Evolutionary conservation across 2,329 filamentous ascomycete genomes (phyloP), one percentile per base, ranked within the genome.

Genomic region (Paraconiothyrium brasiliense): DNA sequence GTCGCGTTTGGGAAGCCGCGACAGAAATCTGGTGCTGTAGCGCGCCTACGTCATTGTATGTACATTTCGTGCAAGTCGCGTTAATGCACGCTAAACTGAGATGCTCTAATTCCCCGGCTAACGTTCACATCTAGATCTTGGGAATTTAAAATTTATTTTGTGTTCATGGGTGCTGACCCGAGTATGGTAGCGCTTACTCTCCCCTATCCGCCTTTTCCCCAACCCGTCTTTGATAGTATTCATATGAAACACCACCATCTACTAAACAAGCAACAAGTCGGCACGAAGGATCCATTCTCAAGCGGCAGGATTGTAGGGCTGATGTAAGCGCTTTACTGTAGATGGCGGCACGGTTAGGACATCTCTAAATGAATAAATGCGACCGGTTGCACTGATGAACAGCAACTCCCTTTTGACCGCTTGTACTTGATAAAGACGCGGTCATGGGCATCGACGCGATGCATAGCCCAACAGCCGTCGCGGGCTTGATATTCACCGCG

Each of bases 1-100:
- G 34, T 16, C 13, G 8, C n/a, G n/a, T 4, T 14, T 56, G n/a
- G 34, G 37, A 8, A 41, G 13, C 27, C 54, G 6, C 43, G 32
- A 43, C 37, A 24, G 10, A 16, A 8, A 16, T 52, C 27, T 35
- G 39, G 57, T 39, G 24, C 16, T 44, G 27, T 34, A 24, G 39
- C 37, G 39, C 20, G 14, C 30, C 44, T 55, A 55, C 52, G 52
- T 55, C 52, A 55, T 55, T 30, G 27, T 30, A 30, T 20, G 20
- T 20, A 20, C 27, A 30, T 30, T 6, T 30, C 27, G 27, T 30
- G 27, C 4, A 30, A 30, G 20, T 6, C 27, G 27, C 27, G 27
- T 30, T 2, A 6, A 30, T 30, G 27, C 27, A 30, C 27, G 27
- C 27, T 30, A 6, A 30, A 30, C 2, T 30, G 27, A 6, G 27